These are phyloP conservation scores for Posidonia australis DNA, from an alignment of 106 monocot genomes.

Conservation along the genomic window DNA sequence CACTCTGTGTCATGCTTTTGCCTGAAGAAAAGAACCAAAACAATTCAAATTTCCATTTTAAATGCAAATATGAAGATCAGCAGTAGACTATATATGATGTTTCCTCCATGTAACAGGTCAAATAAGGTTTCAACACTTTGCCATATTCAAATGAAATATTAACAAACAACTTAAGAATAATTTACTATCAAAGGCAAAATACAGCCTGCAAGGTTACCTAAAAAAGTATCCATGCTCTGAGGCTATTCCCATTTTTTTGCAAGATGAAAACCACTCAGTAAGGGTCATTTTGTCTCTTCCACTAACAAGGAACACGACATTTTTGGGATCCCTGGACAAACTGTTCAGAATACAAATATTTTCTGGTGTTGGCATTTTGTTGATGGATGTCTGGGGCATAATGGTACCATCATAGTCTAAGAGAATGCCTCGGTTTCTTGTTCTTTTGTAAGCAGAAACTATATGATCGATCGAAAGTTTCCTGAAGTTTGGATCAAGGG, in stretches of 20 bases:
- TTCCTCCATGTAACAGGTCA: too few species aligned
- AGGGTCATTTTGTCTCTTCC: conserved; percentile 38
- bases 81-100: too few species aligned
- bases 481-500: too few species aligned
- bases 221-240: conserved; percentile 68
- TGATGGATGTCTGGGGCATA: conserved; percentile 20
- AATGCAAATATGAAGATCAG: too few species aligned
- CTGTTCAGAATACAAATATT: conserved; percentile 35
- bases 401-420: too few species aligned
- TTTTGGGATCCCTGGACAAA: conserved; percentile 39
- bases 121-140: too few species aligned
- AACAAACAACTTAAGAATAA: too few species aligned
- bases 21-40: conserved; percentile 22
- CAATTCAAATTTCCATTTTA: too few species aligned
- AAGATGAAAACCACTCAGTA: conserved; percentile 42
- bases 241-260: conserved; percentile 53
- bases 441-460: too few species aligned
- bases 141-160: not conserved
- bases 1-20: conserved; percentile 32
- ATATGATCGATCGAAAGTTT: too few species aligned
- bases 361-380: conserved; percentile 33
- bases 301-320: conserved; percentile 56
- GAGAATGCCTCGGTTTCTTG: too few species aligned
- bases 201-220: conserved; percentile 20
- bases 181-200: too few species aligned